Conservation (phyloP, 1,284 basidiomycete species). For the Albatrellus sp. region DNA sequence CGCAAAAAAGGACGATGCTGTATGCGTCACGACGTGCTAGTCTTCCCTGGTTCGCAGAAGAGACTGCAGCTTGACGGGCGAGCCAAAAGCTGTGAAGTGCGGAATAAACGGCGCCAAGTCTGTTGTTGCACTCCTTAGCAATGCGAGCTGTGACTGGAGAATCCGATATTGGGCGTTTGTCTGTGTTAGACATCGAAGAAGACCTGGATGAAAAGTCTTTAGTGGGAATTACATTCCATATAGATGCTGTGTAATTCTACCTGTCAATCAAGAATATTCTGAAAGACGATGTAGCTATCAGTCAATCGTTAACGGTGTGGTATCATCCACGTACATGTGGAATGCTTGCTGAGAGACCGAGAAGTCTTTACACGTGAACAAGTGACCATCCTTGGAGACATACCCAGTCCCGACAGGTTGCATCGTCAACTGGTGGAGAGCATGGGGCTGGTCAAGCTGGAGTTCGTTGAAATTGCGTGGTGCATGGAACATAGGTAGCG, state of each 20-base stretch:
- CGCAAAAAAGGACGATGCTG: too few species aligned
- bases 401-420: constrained; percentile 27
- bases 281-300: neutral
- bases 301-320: too few species aligned
- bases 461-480: constrained; percentile 10
- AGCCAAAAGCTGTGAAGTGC: neutral
- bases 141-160: neutral
- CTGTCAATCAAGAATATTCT: constrained; percentile 44
- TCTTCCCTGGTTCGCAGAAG: constrained; percentile 12
- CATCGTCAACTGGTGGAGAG: too few species aligned
- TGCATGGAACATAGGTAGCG: constrained; percentile 39
- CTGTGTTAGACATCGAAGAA: constrained; percentile 29
- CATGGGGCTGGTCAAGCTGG: too few species aligned
- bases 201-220: constrained; percentile 26
- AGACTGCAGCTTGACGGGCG: constrained; percentile 9
- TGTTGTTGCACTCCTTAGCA: neutral
- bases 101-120: neutral
- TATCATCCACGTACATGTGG: constrained; percentile 37
- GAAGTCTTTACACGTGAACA: constrained; percentile 44
- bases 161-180: neutral
- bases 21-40: constrained; percentile 18
- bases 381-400: constrained; percentile 42
- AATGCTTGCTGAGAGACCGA: constrained; percentile 39
- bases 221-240: neutral
- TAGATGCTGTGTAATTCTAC: constrained; percentile 14